phyloP scores from a whole-genome alignment of 208 protist species.

The Trypanosoma rangeli region DNA sequence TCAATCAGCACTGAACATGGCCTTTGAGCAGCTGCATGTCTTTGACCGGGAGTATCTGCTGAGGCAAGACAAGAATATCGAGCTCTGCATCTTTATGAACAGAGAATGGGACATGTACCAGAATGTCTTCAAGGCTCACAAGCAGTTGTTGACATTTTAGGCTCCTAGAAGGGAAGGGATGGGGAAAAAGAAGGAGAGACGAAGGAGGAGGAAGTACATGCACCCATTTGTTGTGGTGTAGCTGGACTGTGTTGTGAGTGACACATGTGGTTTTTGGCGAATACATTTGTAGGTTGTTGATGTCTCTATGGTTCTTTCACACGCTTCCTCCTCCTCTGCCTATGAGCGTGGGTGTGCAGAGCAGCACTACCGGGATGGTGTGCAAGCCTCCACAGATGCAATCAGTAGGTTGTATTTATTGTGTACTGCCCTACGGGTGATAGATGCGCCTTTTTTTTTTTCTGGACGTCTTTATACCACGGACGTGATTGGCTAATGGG shows the following conservation, averaged over 20 bases:
- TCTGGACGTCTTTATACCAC: too few species aligned
- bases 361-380: too few species aligned
- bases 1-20: conserved; percentile 65
- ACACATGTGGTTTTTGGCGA: too few species aligned
- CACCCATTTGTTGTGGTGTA: too few species aligned
- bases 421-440: too few species aligned
- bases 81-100: conserved; percentile 89
- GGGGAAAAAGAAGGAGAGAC: conserved; percentile 1
- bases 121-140: conserved; percentile 63
- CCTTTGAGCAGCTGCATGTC: conserved; percentile 80
- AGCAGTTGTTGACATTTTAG: conserved; percentile 9
- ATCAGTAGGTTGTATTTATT: too few species aligned
- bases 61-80: conserved; percentile 62
- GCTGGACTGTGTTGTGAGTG: too few species aligned
- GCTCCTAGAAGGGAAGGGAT: background rate
- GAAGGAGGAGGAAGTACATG: background rate
- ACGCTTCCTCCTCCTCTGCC: too few species aligned
- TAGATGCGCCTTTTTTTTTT: too few species aligned
- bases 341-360: too few species aligned
- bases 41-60: conserved; percentile 83
- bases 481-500: background rate
- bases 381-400: too few species aligned
- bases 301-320: too few species aligned
- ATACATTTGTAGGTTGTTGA: conserved; percentile 1
- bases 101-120: conserved; percentile 85